Evolutionary conservation across 768 basidiomycete genomes (phyloP).

Genomic region (Amanita exitialis): DNA sequence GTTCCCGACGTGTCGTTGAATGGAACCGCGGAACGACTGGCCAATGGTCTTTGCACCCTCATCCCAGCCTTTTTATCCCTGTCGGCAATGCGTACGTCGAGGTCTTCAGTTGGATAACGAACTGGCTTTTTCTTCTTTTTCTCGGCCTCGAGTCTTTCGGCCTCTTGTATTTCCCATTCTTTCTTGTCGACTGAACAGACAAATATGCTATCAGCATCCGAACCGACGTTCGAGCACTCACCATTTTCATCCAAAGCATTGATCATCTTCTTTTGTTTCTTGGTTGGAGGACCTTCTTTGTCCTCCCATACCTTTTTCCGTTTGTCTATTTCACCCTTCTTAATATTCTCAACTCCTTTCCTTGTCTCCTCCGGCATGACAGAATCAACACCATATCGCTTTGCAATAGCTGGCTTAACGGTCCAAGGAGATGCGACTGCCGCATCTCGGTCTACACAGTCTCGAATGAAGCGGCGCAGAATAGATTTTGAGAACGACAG

Average conservation of each 20-base stretch:
- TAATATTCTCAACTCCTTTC: conserved; percentile 67
- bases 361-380: conserved; percentile 82
- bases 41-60: conserved; percentile 54
- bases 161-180: conserved; percentile 53
- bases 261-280: conserved; percentile 75
- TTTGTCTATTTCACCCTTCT: conserved; percentile 87
- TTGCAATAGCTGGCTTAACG: conserved; percentile 79
- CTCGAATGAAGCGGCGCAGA: conserved; percentile 90
- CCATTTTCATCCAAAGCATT: conserved; percentile 70
- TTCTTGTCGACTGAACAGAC: conserved; percentile 56
- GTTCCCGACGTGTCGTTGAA: conserved; percentile 52
- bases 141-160: conserved; percentile 60
- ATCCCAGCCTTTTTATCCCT: conserved; percentile 78
- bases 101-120: conserved; percentile 89
- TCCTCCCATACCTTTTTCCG: conserved; percentile 87
- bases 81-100: conserved; percentile 71
- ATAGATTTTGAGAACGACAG: conserved; percentile 96
- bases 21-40: conserved; percentile 53
- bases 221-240: conserved; percentile 19
- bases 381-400: conserved; percentile 74
- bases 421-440: conserved; percentile 94
- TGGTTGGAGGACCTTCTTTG: conserved; percentile 72
- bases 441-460: conserved; percentile 88
- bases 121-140: conserved; percentile 86
- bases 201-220: conserved; percentile 16